Evolutionary conservation across 371 early-diverging fungal genomes (phyloP), one percentile per base, ranked within the genome.

Genomic region (Synchytrium microbalum): DNA sequence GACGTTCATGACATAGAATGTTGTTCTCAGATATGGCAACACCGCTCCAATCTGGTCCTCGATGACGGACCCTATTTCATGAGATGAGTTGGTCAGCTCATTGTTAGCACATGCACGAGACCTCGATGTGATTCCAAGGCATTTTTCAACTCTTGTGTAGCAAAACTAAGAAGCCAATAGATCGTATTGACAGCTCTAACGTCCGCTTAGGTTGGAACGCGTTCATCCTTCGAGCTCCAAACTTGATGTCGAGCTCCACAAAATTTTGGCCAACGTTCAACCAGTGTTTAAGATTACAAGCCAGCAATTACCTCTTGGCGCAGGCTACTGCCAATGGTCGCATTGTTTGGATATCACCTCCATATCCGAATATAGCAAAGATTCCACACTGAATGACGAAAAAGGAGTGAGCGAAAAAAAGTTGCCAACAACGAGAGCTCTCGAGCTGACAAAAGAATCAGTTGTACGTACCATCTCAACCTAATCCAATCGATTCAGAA

Each of bases 1-100:
- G 76, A 75, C 97, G 92, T 77, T 97, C 97, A 72, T 97, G 97
- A 79, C 89, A 88, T 53, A 97, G 73, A 64, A 95, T 88, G 80
- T 86, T 83, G 83, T 91, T 88, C 63, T 84, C 87, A 31, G 75
- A 72, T 51, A 88, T 79, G 32, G 80, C 78, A 59, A 78, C 67
- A 46, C 97, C 97, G 74, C 87, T 89, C 94, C 95, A 94, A 79
- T 97, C 96, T 32, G 97, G 97, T 51, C 97, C 97, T 72, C 97
- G 91, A 72, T 97, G 97, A 67, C 97, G 84, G 54, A 97, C 69
- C 53, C 75, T 72, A 62, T 46, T 25, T 24, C 24, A 30, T 26
- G 27, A 5, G 19, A 14, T n/a, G 59, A 33, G 58, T 16, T 55
- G 51, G 14, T 14, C 14, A 51, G 14, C 14, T 51, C 3, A 13